phyloP scores from a whole-genome alignment of 768 basidiomycete genomes.

The Candolleomyces efflorescens region DNA sequence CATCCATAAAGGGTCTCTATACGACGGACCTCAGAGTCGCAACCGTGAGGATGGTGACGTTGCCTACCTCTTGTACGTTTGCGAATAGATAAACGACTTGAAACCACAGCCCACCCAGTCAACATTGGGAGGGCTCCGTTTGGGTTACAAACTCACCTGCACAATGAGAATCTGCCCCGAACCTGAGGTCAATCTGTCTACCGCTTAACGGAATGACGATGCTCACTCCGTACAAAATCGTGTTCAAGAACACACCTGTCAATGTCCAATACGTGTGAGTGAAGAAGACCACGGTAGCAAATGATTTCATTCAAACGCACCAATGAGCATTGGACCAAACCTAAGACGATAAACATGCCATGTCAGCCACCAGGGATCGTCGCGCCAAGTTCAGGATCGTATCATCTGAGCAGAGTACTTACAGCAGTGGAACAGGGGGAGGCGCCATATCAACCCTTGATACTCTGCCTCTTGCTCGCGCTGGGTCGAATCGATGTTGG shows the following conservation, averaged over 20 bases:
- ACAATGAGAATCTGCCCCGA: background rate
- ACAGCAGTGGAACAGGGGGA: background rate
- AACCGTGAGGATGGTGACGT: background rate
- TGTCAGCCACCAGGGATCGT: background rate
- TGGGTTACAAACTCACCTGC: background rate
- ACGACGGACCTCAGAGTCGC: background rate
- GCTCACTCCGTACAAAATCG: background rate
- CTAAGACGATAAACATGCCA: background rate
- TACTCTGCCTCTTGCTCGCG: background rate
- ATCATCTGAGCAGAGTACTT: background rate
- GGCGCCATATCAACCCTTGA: background rate
- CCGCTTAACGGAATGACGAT: background rate
- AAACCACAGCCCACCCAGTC: background rate
- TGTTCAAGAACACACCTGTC: background rate
- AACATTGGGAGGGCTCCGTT: background rate
- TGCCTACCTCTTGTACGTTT: conserved; percentile 28
- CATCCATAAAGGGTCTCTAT: conserved; percentile 30
- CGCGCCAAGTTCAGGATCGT: background rate
- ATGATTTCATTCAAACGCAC: background rate
- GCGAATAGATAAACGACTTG: conserved; percentile 32
- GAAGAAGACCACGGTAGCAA: too few species aligned
- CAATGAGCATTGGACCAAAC: background rate
- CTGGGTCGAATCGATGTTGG: too few species aligned
- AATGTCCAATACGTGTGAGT: background rate
- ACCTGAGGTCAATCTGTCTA: background rate